Evolutionary conservation across 177 flowering plant genomes (phyloP).

Genomic region (Vitis hybrid): DNA sequence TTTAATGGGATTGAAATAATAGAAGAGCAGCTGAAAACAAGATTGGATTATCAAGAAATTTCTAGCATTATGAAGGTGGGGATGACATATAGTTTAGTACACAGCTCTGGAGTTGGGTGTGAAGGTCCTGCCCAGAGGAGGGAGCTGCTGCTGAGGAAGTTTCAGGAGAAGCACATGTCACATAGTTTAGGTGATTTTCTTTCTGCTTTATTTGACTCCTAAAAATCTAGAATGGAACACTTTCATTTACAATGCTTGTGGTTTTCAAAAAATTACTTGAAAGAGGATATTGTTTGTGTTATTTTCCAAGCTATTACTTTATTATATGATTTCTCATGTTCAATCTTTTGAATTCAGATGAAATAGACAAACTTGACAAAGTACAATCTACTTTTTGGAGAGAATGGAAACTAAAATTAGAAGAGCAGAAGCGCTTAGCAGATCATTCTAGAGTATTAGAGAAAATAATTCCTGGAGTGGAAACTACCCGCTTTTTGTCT

Average conservation of each 20-base stretch:
- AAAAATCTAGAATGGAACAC: not conserved
- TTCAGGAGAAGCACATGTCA: slow-evolving; percentile 60
- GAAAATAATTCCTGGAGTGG: slow-evolving; percentile 88
- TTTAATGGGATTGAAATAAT: slow-evolving; percentile 81
- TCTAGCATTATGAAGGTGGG: slow-evolving; percentile 85
- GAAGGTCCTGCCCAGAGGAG: slow-evolving; percentile 65
- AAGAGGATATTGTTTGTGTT: not conserved
- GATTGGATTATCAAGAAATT: slow-evolving; percentile 66
- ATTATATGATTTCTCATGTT: not conserved
- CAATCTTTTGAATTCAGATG: slow-evolving; percentile 43
- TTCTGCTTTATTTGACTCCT: not conserved
- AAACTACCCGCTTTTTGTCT: slow-evolving; percentile 73
- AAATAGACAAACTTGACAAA: slow-evolving; percentile 45
- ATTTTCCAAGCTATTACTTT: not conserved
- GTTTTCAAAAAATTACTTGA: not conserved
- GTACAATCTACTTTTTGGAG: slow-evolving; percentile 88
- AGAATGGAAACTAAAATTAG: slow-evolving; percentile 87
- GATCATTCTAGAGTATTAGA: slow-evolving; percentile 75
- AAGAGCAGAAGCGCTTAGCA: slow-evolving; percentile 74
- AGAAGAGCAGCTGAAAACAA: slow-evolving; percentile 69
- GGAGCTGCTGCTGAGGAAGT: slow-evolving; percentile 55
- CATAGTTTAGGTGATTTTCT: slow-evolving; percentile 53
- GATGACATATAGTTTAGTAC: slow-evolving; percentile 73
- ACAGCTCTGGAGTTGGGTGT: slow-evolving; percentile 60
- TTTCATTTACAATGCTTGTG: slow-evolving; percentile 2